Conservation (phyloP, 1,284 basidiomycete genomes). For the Amylostereum areolatum region DNA sequence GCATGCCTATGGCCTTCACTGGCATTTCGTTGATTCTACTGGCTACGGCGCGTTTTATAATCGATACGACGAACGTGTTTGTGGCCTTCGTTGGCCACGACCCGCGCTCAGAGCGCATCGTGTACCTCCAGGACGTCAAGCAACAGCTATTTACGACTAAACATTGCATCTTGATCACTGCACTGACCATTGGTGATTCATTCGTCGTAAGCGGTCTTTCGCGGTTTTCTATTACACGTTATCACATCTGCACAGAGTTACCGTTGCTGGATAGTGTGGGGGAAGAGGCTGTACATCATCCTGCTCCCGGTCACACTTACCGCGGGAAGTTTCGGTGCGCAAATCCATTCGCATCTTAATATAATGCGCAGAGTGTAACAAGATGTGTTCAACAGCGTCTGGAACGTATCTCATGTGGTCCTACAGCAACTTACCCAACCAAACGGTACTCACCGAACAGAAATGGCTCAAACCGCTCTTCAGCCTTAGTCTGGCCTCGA, state of each 20-base stretch:
- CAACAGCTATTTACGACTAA: constrained; percentile 10
- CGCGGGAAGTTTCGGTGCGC: constrained; percentile 10
- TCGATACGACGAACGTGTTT: constrained; percentile 12
- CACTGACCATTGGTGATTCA: constrained; percentile 12
- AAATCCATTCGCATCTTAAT: background rate
- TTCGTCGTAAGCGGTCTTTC: constrained; percentile 10
- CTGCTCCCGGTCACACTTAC: constrained; percentile 9
- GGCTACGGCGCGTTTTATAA: constrained; percentile 11
- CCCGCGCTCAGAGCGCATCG: constrained; percentile 7
- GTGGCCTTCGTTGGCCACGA: constrained; percentile 13
- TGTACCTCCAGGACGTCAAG: constrained; percentile 11
- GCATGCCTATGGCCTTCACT: constrained; percentile 9
- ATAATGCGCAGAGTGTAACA: background rate
- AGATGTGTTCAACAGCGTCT: background rate
- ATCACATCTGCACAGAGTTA: constrained; percentile 9
- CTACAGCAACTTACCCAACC: constrained; percentile 1
- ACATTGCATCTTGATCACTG: constrained; percentile 10
- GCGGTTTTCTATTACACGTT: background rate
- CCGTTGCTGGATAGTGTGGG: constrained; percentile 17
- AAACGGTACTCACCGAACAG: constrained; percentile 1
- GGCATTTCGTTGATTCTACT: constrained; percentile 11
- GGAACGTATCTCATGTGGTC: constrained; percentile 4
- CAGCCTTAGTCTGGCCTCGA: constrained; percentile 12
- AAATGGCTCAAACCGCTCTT: constrained; percentile 12
- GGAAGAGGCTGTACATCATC: constrained; percentile 11